Percentiles rank a stretch among this genome's conserved stretches.
phyloP scores from a whole-genome alignment of 2,329 filamentous ascomycete genomes.

The Teratosphaeria viscida region DNA sequence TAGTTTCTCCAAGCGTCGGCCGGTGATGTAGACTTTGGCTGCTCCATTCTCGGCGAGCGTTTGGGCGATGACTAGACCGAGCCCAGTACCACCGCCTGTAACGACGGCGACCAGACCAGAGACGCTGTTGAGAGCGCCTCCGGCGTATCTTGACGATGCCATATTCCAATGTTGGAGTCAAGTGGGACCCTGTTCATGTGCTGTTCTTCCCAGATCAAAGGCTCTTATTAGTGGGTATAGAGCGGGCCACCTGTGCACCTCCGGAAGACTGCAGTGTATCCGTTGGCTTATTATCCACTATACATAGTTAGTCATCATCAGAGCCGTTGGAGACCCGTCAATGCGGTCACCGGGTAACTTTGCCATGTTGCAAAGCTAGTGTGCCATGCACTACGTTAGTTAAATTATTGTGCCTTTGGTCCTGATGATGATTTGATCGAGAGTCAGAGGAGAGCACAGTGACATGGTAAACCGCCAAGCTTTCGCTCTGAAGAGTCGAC shows the following conservation, averaged over 20 bases:
- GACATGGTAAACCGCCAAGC: not conserved
- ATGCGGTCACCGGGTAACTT: not conserved
- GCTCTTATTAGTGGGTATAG: not conserved
- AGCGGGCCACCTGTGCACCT: not conserved
- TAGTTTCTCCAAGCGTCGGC: slow-evolving; percentile 32
- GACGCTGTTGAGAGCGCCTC: slow-evolving; percentile 15
- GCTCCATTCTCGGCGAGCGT: slow-evolving; percentile 31
- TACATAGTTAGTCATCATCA: not conserved
- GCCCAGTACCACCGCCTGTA: slow-evolving; percentile 16
- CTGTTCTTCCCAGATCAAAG: too few relatives aligned
- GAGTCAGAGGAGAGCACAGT: too few relatives aligned
- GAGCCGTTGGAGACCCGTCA: not conserved
- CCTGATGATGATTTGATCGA: too few relatives aligned
- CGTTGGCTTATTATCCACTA: not conserved
- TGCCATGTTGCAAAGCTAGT: not conserved
- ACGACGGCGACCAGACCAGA: slow-evolving; percentile 22
- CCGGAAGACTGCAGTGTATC: not conserved
- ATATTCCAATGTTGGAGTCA: too few relatives aligned
- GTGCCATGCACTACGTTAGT: too few relatives aligned
- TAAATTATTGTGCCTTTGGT: too few relatives aligned
- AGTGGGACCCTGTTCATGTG: too few relatives aligned
- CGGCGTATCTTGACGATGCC: slow-evolving; percentile 11
- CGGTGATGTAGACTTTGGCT: slow-evolving; percentile 36
- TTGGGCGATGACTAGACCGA: slow-evolving; percentile 28
- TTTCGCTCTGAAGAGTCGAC: not conserved